Evolutionary conservation across 1,284 basidiomycete species (phyloP).

Genomic region (Naganishia liquefaciens): DNA sequence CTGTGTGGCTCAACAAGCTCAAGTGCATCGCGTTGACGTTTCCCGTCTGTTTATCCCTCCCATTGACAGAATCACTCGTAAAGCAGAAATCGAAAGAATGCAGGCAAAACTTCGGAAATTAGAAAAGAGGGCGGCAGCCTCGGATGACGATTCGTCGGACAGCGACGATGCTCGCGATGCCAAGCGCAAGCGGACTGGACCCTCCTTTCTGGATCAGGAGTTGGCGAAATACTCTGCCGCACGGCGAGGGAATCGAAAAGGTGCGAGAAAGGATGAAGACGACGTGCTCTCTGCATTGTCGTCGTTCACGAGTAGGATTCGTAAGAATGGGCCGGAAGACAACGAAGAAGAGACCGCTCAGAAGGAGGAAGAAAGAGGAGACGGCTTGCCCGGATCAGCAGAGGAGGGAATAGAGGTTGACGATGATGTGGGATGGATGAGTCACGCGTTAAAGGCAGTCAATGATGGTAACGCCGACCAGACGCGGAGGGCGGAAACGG

Average conservation of each 20-base stretch:
- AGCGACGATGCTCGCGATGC: constrained; percentile 35
- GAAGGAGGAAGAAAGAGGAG: constrained; percentile 25
- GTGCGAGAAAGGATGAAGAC: constrained; percentile 37
- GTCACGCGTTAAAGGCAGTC: constrained; percentile 71
- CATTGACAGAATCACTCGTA: constrained; percentile 62
- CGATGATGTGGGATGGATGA: constrained; percentile 75
- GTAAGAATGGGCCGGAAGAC: constrained; percentile 24
- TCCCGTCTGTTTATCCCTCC: background rate
- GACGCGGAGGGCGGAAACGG: constrained; percentile 74
- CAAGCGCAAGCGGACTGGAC: constrained; percentile 55
- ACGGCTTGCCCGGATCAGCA: constrained; percentile 49
- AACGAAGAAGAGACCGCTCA: constrained; percentile 47
- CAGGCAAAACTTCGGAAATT: constrained; percentile 81
- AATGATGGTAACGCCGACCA: constrained; percentile 72
- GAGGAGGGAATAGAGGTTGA: constrained; percentile 74
- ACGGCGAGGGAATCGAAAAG: constrained; percentile 58
- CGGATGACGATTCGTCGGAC: constrained; percentile 48
- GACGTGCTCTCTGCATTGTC: constrained; percentile 31
- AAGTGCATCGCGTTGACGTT: background rate
- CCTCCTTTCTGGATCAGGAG: constrained; percentile 75
- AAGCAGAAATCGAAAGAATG: constrained; percentile 80
- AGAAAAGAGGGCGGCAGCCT: constrained; percentile 47
- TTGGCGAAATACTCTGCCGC: constrained; percentile 73
- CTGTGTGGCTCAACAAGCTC: background rate
- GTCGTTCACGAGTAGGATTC: constrained; percentile 32